phyloP scores from a whole-genome alignment of 768 basidiomycete genomes.

The Melanogaster broomeanus region DNA sequence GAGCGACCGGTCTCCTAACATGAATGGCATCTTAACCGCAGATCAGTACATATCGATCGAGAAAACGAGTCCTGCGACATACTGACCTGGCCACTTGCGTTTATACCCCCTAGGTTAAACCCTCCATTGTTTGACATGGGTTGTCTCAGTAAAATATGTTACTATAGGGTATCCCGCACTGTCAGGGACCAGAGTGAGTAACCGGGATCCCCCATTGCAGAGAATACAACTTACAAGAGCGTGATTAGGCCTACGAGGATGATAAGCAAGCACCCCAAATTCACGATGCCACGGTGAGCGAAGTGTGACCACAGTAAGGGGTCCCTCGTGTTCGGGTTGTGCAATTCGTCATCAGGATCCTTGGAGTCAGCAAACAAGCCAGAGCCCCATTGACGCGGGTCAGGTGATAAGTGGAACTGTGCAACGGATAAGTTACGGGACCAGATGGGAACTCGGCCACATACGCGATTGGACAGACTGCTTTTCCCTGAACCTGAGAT shows the following conservation, averaged over 20 bases:
- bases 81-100: conserved; percentile 68
- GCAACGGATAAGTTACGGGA: neutral
- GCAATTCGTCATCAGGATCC: conserved; percentile 73
- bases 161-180: conserved; percentile 49
- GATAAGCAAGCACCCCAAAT: conserved; percentile 68
- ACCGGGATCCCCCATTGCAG: neutral
- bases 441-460: neutral
- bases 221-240: conserved; percentile 55
- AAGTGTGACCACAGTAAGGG: conserved; percentile 40
- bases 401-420: conserved; percentile 65
- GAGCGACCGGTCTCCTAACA: conserved; percentile 55
- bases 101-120: conserved; percentile 72
- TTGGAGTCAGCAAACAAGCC: conserved; percentile 53
- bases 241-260: conserved; percentile 49
- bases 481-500: conserved; percentile 37
- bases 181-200: neutral
- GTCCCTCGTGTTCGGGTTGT: conserved; percentile 56
- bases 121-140: conserved; percentile 38
- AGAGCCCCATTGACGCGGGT: conserved; percentile 68
- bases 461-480: conserved; percentile 48
- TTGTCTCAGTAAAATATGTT: conserved; percentile 35
- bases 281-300: conserved; percentile 64
- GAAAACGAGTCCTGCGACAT: neutral
- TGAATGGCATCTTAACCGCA: conserved; percentile 49
- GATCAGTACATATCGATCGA: neutral